Evolutionary conservation across 2,329 filamentous ascomycete species (phyloP), one percentile per base, ranked within the genome.

Genomic region (Fusarium sp.): DNA sequence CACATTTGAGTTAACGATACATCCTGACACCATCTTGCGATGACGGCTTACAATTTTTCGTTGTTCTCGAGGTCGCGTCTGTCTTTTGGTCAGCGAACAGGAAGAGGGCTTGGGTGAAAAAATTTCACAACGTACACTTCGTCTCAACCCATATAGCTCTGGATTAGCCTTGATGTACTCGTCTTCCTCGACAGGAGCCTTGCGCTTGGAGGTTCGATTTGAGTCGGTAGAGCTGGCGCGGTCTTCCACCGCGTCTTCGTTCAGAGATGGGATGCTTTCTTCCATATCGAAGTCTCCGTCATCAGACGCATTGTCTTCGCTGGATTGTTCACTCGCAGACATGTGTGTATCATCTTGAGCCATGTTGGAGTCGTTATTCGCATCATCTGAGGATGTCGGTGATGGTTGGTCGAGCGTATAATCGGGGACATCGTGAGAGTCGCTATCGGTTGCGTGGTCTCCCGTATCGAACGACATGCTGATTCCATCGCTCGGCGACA

Each of bases 151-250:
- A 83, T 98, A 99, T 11, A 99, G 85, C 81, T 97, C 94, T 43
- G 96, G 96, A 76, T 99, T 97, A 76, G 93, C 92, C 75, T 91
- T 88, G 74, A 98, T 97, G 77, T 90, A 94, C 46, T 94, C 91
- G 62, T 96, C 91, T 74, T 96, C 92, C 52, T 91, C 89, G 37
- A 88, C 78, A 77, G 85, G 79, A 70, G 85, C 80, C 82, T 93
- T 92, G 81, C 94, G 91, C 85, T 97, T 97, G 65, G 85, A 81
- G 49, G 86, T 87, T 76, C 89, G 86, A 68, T 86, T 86, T 42
- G 91, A 92, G 74, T 91, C 90, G 74, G 89, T 87, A 46, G 93
- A 96, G 76, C 88, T 89, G 70, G 91, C 92, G 75, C 86, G 83
- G 70, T 86, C 86, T 65, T 86, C 85, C 50, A 82, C 80, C 50